Percentiles rank a stretch among this genome's conserved stretches.
phyloP scores from a whole-genome alignment of 306 rosid genomes.

The Vigna reflexopilosa region DNA sequence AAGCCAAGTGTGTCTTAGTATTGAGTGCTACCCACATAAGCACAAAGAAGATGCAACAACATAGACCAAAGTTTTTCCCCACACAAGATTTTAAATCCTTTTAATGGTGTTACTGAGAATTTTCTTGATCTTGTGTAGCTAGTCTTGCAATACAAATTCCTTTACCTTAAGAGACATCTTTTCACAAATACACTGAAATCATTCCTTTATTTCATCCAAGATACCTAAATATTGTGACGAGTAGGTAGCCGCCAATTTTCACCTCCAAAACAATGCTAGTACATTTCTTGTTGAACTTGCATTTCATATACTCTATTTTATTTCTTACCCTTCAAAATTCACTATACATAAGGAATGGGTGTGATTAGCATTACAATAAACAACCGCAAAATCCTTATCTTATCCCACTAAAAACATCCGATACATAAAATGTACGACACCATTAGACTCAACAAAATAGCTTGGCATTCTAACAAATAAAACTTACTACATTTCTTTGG shows the following conservation, averaged over 20 bases:
- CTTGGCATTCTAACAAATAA: not conserved
- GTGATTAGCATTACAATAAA: slow-evolving; percentile 14
- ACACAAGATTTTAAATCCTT: not conserved
- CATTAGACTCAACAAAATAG: not conserved
- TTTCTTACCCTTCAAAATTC: not conserved
- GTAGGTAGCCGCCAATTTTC: not conserved
- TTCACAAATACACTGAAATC: not conserved
- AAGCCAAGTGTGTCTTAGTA: not conserved
- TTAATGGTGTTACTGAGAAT: not conserved
- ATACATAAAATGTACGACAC: not conserved
- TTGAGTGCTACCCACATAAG: not conserved
- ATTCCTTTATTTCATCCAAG: slow-evolving; percentile 12
- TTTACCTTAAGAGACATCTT: not conserved
- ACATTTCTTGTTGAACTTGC: not conserved
- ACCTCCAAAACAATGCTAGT: not conserved
- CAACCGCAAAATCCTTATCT: not conserved
- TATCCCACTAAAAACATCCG: not conserved
- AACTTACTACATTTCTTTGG: not conserved
- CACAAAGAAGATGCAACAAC: not conserved
- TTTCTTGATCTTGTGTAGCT: too few species aligned
- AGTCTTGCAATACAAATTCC: too few species aligned
- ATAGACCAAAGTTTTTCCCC: not conserved
- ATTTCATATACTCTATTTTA: not conserved
- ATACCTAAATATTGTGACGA: too few species aligned
- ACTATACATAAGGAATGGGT: not conserved